Evolutionary conservation across 2,329 filamentous ascomycete genomes (phyloP).

Genomic region (Pseudocercospora fijiensis): DNA sequence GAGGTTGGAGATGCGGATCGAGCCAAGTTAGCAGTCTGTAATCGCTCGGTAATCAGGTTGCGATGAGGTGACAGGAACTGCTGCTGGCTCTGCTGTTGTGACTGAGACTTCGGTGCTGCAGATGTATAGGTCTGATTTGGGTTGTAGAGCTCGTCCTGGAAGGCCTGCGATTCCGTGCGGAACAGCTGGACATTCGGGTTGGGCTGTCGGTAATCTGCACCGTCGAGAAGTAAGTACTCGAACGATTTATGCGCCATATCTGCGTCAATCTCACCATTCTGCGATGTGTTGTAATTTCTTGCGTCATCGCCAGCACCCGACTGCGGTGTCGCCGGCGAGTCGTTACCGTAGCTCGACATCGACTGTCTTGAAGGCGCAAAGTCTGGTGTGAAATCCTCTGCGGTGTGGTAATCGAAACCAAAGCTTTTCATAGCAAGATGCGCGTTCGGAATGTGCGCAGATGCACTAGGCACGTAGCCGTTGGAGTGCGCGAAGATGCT

Average conservation of each 20-base stretch:
- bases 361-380: constrained; percentile 57
- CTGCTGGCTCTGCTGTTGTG: constrained; percentile 13
- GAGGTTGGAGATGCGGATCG: constrained; percentile 57
- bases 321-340: constrained; percentile 61
- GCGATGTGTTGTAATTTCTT: constrained; percentile 51
- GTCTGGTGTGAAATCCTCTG: constrained; percentile 52
- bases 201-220: constrained; percentile 52
- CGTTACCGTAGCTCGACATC: constrained; percentile 60
- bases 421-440: constrained; percentile 61
- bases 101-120: constrained; percentile 49
- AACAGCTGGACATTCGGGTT: constrained; percentile 68
- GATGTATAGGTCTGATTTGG: constrained; percentile 58
- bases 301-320: constrained; percentile 55
- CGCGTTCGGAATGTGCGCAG: constrained; percentile 45
- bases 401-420: constrained; percentile 53
- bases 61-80: constrained; percentile 51
- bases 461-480: constrained; percentile 34
- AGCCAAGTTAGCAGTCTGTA: constrained; percentile 76
- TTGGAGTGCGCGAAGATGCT: constrained; percentile 45
- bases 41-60: constrained; percentile 68
- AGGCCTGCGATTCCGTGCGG: constrained; percentile 81
- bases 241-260: constrained; percentile 41
- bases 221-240: constrained; percentile 65
- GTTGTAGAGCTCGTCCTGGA: constrained; percentile 80
- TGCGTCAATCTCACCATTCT: constrained; percentile 54